Percentiles rank a stretch among this genome's conserved stretches.
Evolutionary conservation across 805 yeast species (phyloP).

Genomic region (Candida sakaeoensis): DNA sequence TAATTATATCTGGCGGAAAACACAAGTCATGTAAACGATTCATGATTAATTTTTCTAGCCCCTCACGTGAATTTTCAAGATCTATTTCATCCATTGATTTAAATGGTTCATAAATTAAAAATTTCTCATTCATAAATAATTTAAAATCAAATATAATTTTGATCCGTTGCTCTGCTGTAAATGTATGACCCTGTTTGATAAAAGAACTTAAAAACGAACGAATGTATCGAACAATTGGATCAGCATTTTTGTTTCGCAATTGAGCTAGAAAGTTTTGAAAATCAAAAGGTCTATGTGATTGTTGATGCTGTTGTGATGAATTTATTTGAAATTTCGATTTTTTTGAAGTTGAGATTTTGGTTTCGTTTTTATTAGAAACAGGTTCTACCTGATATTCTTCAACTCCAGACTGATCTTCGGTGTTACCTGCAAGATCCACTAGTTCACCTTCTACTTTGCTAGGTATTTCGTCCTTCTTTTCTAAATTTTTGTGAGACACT

Average conservation of each 20-base stretch:
- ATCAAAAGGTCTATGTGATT: slow-evolving; percentile 59
- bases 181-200: slow-evolving; percentile 48
- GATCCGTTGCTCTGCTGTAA: slow-evolving; percentile 75
- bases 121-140: slow-evolving; percentile 61
- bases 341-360: slow-evolving; percentile 10
- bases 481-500: too few species aligned
- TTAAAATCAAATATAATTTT: slow-evolving; percentile 78
- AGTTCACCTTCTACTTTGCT: slow-evolving; percentile 6
- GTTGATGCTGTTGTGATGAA: slow-evolving; percentile 36
- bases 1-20: slow-evolving; percentile 71
- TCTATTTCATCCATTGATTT: slow-evolving; percentile 52
- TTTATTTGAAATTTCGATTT: slow-evolving; percentile 7
- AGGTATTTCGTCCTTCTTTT: background rate
- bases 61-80: slow-evolving; percentile 76
- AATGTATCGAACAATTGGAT: slow-evolving; percentile 82
- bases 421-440: slow-evolving; percentile 10
- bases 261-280: slow-evolving; percentile 76
- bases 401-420: slow-evolving; percentile 12
- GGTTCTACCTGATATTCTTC: slow-evolving; percentile 17
- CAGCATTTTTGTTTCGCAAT: slow-evolving; percentile 72
- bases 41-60: slow-evolving; percentile 90
- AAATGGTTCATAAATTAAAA: slow-evolving; percentile 68
- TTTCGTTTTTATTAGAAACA: background rate
- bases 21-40: slow-evolving; percentile 74
- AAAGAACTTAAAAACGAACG: slow-evolving; percentile 82